Conservation (phyloP, 805 yeast genomes). For the Pichia cabralensis region DNA sequence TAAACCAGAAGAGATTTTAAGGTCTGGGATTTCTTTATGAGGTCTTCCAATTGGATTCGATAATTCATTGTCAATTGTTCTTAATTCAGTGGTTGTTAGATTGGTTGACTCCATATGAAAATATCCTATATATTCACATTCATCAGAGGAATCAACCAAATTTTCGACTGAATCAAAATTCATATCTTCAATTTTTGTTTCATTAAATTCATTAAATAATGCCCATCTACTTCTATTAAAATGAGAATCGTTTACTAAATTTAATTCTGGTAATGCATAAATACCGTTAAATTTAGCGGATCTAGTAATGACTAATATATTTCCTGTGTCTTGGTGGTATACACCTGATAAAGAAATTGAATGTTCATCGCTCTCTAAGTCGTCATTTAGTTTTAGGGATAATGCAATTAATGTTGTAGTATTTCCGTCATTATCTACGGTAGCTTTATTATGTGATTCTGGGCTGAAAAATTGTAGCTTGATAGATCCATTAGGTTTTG, state of each 20-base stretch:
- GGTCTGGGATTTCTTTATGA: constrained; percentile 43
- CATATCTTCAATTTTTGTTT: constrained; percentile 31
- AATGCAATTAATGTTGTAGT: constrained; percentile 28
- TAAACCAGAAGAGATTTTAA: constrained; percentile 46
- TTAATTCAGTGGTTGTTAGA: constrained; percentile 40
- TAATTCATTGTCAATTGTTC: constrained; percentile 63
- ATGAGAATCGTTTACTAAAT: constrained; percentile 28
- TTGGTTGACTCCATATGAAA: constrained; percentile 60
- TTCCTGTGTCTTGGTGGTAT: constrained; percentile 58
- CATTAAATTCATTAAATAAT: constrained; percentile 34
- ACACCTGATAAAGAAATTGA: constrained; percentile 45
- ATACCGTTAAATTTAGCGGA: constrained; percentile 57
- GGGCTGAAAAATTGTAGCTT: constrained; percentile 12
- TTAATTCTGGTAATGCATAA: constrained; percentile 52
- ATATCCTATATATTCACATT: constrained; percentile 65
- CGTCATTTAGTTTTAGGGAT: constrained; percentile 29
- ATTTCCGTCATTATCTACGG: background rate
- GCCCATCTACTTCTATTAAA: constrained; percentile 38
- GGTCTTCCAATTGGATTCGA: constrained; percentile 74
- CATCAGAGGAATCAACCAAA: constrained; percentile 24
- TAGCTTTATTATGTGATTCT: no score
- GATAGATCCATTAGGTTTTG: constrained; percentile 18
- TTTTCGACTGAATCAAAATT: constrained; percentile 28
- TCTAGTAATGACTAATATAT: constrained; percentile 45
- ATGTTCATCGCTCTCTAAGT: constrained; percentile 39